Evolutionary conservation across 495 filamentous ascomycete species (phyloP), one percentile per base, ranked within the genome.

Genomic region (Tetracladium setigerum): DNA sequence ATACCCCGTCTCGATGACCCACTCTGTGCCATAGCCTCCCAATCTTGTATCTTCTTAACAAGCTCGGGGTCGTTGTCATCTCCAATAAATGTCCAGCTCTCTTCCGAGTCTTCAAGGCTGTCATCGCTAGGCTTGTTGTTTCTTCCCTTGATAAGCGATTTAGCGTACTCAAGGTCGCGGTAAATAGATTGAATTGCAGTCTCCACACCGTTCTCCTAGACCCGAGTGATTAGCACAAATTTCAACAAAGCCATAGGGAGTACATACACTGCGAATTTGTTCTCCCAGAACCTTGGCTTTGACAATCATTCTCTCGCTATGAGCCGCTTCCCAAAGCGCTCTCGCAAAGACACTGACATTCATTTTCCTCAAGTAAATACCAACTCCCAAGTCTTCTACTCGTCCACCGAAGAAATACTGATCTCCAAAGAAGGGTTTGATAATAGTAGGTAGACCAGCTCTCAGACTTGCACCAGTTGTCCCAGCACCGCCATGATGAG

Each of bases 361-460:
- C 59, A 95, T 74, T 65, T 86, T 94, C 67, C 84, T 89, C 62
- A 98, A 72, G 58, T 79, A 89, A 41, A 95, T 83, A 2, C 92
- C 92, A 9, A 97, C 91, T 2, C 92, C 90, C 4, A 98, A 65
- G 57, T 95, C 89, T 62, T 96, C 89, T 4, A 97, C 81, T 0
- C 92, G 79, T 12, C 72, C 77, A 2, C 87, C 92, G 58, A 91
- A 97, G 70, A 98, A 98, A 71, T 87, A 95, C 58, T 98, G 92
- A 54, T 98, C 92, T 4, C 92, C 92, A 62, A 98, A 98, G 66
- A 96, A 97, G 0, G 92, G 92, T 50, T 94, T 90, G 58, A 97
- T 81, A 49, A 98, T 89, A 2, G 92, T 97, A 0, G 92, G 94
- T 15, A 96, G 76, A 11, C 92, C 92, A 8, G 91, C 90, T 43